A percentile compares a stretch with the other conserved stretches of the same genome.
Conservation (phyloP, 139 green algal genomes). For the Klebsormidium nitens region DNA sequence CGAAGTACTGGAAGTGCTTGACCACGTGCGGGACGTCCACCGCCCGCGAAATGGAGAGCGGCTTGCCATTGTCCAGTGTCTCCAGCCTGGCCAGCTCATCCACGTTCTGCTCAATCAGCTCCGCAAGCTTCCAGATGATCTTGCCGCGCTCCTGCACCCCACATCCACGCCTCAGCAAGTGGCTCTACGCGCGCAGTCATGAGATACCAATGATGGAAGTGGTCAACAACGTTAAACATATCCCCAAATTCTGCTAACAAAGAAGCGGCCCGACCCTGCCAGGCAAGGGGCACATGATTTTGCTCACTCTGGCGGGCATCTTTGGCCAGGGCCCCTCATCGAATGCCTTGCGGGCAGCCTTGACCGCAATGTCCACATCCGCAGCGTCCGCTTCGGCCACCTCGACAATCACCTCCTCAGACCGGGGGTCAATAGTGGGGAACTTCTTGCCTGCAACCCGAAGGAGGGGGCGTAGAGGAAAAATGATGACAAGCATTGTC, state of each 20-base stretch:
- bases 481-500: too few species aligned
- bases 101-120: not conserved
- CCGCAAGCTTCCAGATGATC: not conserved
- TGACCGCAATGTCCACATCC: conserved; percentile 62
- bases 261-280: too few species aligned
- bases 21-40: not conserved
- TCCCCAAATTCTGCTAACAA: too few species aligned
- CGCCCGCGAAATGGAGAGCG: not conserved
- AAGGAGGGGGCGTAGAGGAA: too few species aligned
- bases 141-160: not conserved
- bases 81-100: conserved; percentile 8
- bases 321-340: not conserved
- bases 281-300: too few species aligned
- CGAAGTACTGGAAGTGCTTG: conserved; percentile 14
- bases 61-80: conserved; percentile 20
- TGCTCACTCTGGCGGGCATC: not conserved
- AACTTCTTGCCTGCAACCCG: conserved; percentile 9
- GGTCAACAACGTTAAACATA: too few species aligned
- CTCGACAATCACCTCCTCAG: conserved; percentile 48
- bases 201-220: too few species aligned
- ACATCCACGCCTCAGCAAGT: too few species aligned
- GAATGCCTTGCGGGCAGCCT: conserved; percentile 59
- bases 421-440: conserved; percentile 52
- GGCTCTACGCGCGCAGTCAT: too few species aligned
- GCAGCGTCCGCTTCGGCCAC: conserved; percentile 55